These are phyloP conservation scores for Diaporthe citri DNA, from an alignment of 2,329 filamentous ascomycete genomes.

Conservation along the genomic window DNA sequence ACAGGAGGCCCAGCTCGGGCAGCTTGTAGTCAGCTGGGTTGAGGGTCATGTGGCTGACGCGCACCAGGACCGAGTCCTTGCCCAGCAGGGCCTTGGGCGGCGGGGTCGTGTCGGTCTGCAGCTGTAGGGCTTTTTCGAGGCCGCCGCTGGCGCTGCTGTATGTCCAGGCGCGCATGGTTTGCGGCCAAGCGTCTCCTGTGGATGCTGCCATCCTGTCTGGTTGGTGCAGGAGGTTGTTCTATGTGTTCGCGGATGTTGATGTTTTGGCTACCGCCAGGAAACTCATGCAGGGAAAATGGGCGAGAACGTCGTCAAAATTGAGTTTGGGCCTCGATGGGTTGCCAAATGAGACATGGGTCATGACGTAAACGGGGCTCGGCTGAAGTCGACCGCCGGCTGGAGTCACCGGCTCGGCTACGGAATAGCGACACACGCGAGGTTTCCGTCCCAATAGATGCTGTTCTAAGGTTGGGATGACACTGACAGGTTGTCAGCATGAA, in stretches of 20 bases:
- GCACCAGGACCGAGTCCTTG: slow-evolving; percentile 65
- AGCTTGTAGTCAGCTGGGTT: slow-evolving; percentile 77
- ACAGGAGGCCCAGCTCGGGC: slow-evolving; percentile 61
- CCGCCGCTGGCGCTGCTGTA: slow-evolving; percentile 60
- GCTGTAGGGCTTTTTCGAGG: slow-evolving; percentile 66
- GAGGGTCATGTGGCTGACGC: slow-evolving; percentile 64
- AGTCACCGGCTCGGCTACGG: background rate
- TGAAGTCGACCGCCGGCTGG: background rate
- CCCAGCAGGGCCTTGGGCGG: slow-evolving; percentile 53
- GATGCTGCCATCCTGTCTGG: slow-evolving; percentile 22
- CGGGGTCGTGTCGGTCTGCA: slow-evolving; percentile 56
- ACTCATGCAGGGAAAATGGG: background rate
- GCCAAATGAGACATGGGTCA: background rate
- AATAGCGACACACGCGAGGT: background rate
- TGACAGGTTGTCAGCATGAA: background rate
- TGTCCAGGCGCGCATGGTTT: slow-evolving; percentile 69
- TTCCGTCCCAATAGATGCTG: no score
- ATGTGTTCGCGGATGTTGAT: no score
- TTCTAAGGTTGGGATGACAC: background rate
- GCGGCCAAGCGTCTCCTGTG: slow-evolving; percentile 29
- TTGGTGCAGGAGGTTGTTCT: background rate
- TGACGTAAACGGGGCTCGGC: slow-evolving; percentile 15
- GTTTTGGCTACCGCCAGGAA: background rate
- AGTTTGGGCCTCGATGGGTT: slow-evolving; percentile 1
- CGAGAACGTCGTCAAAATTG: slow-evolving; percentile 31